Base-by-base conservation (phyloP, 495 filamentous ascomycete species). In the Neurospora tetrasperma region DNA sequence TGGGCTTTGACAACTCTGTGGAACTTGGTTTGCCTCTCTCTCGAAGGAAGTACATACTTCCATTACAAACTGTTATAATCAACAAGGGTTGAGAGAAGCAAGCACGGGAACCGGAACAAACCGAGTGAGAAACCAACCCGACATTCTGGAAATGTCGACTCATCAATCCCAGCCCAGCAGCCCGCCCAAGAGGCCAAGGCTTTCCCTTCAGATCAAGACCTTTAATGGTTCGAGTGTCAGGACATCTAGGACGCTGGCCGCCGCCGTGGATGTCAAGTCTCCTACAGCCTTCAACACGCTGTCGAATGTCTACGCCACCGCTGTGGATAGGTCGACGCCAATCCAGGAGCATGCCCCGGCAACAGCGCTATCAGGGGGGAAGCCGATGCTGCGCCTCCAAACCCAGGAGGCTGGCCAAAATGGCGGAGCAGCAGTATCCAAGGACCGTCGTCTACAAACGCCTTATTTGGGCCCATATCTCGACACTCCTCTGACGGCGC, bases 241-340 rank as follows among this genome's bases (percentile, higher is more conserved):
- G 69, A 77, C 81, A 8, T 75, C 80, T 69, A 82, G 80, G 70
- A 74, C 73, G 18, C 76, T 82, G 39, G 79, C 82, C 44, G 75
- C 80, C 18, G 77, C 78, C 68, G 79, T 89, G 3, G 86, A 91
- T 48, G 84, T 91, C 20, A 88, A 87, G 41, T 94, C 92, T 9
- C 92, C 93, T 7, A 96, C 93, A 5, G 83, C 89, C 31, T 91
- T 92, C 79, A 96, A 95, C 79, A 96, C 93, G 43, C 90, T 93
- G 75, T 89, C 88, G 42, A 96, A 96, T 79, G 88, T 89, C 72
- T 93, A 94, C 78, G 89, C 91, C 40, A 86, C 87, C 42, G 83
- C 87, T n/a, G 89, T 89, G 18, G 88, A 91, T 69, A 85, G 88
- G 69, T 90, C 91, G 42, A 88, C 90, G 8, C 88, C 88, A 16